A percentile compares a stretch with the other conserved stretches of the same genome.
Evolutionary conservation across 2,329 filamentous ascomycete species (phyloP).

Genomic region (Elsinoe ampelina): DNA sequence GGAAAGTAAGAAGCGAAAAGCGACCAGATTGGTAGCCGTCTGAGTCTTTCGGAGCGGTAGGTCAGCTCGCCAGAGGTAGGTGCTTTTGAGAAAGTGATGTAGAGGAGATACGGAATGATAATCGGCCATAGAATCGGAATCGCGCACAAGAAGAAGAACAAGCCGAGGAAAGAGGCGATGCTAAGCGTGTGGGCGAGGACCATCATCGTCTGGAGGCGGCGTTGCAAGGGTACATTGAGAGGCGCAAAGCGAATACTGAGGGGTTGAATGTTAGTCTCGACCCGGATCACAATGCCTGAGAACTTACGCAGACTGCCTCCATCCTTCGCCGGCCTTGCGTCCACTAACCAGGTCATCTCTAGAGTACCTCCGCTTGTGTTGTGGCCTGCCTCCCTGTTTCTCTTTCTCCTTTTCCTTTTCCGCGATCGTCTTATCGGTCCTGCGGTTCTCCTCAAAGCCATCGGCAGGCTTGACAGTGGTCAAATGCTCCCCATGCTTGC

Average conservation of each 20-base stretch:
- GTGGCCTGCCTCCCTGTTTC: constrained; percentile 15
- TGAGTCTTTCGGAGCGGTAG: constrained; percentile 64
- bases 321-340: constrained; percentile 44
- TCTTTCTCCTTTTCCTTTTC: constrained; percentile 24
- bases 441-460: constrained; percentile 28
- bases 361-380: constrained; percentile 20
- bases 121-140: constrained; percentile 88
- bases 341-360: constrained; percentile 42
- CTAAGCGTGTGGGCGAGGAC: constrained; percentile 43
- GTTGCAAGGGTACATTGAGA: constrained; percentile 55
- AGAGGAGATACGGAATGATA: constrained; percentile 67
- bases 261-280: background rate
- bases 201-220: constrained; percentile 41
- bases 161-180: constrained; percentile 48
- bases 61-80: constrained; percentile 65
- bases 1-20: constrained; percentile 95
- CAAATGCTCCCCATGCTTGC: constrained; percentile 37
- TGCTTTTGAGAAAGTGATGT: constrained; percentile 71
- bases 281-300: background rate
- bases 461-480: constrained; percentile 35
- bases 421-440: constrained; percentile 16
- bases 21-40: constrained; percentile 68
- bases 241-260: constrained; percentile 74
- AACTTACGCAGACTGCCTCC: constrained; percentile 40
- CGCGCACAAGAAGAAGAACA: constrained; percentile 85